Evolutionary conservation across 108 stramenopile genomes (phyloP), one percentile per base, ranked within the genome.

Genomic region (Aurantiochytrium sp.): DNA sequence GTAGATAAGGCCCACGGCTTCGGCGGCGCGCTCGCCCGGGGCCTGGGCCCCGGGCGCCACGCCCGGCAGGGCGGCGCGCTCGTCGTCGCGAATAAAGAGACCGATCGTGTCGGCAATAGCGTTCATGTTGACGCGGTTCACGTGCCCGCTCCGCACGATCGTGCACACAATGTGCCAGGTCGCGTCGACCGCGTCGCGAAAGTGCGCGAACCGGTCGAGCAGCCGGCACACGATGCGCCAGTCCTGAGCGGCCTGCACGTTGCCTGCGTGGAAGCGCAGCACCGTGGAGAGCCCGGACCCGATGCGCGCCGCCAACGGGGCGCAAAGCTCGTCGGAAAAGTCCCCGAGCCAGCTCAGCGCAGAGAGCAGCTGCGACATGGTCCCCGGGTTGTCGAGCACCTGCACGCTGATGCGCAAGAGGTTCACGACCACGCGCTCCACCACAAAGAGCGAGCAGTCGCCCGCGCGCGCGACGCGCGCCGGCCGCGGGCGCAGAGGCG

Each of bases 71-170:
- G 73, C 73, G 0, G 42, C 73, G 6, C 45, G 39, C 39, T 81
- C 73, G 32, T 81, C 73, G 2, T 81, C 2, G 10, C 73, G 73
- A 81, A 81, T 81, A 81, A 81, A 81, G 27, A 81, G 42, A 1
- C 45, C 12, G 73, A 81, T 81, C 8, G 45, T 48, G 19, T 81
- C 73, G 12, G 32, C 42, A 2, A 81, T 48, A 22, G 42, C 45
- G 32, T 81, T 81, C 73, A 81, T 81, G 73, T 81, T 81, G 73
- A 81, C 32, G 39, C 73, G 39, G 45, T 17, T 81, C 27, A 81
- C 73, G 30, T 81, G 73, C 0, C 73, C 73, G 32, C 73, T 48
- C 15, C 45, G 73, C 39, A 81, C 73, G 27, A 81, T 12, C 24
- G 39, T 81, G n/a, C 30, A 24, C 19, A 48, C 3, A 2, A 81